Percentiles rank a stretch among this genome's conserved stretches.
Conservation (phyloP, 768 basidiomycete genomes). For the Tricholoma furcatifolium region DNA sequence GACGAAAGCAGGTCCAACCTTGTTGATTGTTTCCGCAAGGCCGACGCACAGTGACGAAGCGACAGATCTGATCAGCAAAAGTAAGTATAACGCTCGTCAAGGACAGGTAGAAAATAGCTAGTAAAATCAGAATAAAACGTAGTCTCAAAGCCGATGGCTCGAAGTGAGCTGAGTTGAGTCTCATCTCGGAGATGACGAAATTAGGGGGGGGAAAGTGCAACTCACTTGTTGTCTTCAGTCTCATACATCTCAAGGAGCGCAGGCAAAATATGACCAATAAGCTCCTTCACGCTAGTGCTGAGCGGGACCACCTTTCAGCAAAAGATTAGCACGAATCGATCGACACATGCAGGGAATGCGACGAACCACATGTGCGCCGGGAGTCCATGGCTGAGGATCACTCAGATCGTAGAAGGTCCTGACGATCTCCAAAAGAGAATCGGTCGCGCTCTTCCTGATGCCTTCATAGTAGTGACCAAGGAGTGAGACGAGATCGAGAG, state of each 20-base stretch:
- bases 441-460: conserved; percentile 89
- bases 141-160: conserved; percentile 66
- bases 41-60: conserved; percentile 85
- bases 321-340: conserved; percentile 1
- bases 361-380: conserved; percentile 68
- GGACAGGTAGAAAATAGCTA: conserved; percentile 8
- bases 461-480: conserved; percentile 96
- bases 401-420: conserved; percentile 90
- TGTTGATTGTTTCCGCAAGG: conserved; percentile 89
- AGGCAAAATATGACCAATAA: conserved; percentile 72
- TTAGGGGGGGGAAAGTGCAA: conserved; percentile 18
- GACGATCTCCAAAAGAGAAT: conserved; percentile 85
- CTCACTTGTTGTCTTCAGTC: conserved; percentile 96
- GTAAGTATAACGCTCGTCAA: conserved; percentile 17
- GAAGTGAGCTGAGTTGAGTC: conserved; percentile 78
- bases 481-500: conserved; percentile 74
- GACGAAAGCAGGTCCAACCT: conserved; percentile 85
- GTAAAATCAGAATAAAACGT: conserved; percentile 38
- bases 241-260: conserved; percentile 87
- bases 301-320: conserved; percentile 43
- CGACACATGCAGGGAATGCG: neutral
- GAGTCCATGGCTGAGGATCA: conserved; percentile 77
- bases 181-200: conserved; percentile 40
- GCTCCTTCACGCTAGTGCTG: conserved; percentile 69
- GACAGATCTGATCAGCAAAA: conserved; percentile 60